Evolutionary conservation across 441 rosid genomes (phyloP).

Genomic region (Viola pubescens): DNA sequence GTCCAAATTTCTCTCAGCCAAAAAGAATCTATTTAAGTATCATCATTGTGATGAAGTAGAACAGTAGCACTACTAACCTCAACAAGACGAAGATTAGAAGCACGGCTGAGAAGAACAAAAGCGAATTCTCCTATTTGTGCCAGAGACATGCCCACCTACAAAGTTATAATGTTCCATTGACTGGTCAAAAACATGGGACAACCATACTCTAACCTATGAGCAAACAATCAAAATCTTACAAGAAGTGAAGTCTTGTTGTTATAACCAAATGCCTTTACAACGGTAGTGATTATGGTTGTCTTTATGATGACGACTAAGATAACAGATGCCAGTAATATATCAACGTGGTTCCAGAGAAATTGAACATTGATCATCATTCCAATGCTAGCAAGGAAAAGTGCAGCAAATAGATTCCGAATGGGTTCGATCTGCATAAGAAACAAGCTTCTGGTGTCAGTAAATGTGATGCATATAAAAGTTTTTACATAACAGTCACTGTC

Average conservation of each 20-base stretch:
- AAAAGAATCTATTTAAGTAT: neutral
- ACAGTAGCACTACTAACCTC: conserved; percentile 39
- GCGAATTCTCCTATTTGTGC: conserved; percentile 97
- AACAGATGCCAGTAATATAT: conserved; percentile 83
- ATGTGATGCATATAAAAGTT: neutral
- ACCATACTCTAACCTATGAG: neutral
- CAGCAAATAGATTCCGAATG: conserved; percentile 93
- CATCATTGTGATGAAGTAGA: neutral
- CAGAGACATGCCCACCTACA: conserved; percentile 90
- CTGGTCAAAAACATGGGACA: neutral
- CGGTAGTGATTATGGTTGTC: conserved; percentile 65
- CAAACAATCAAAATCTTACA: conserved; percentile 36
- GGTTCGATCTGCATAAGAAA: conserved; percentile 65
- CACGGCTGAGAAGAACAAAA: conserved; percentile 90
- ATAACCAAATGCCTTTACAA: conserved; percentile 88
- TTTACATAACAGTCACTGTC: no score
- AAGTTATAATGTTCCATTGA: conserved; percentile 1
- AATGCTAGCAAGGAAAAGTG: conserved; percentile 90
- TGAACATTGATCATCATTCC: conserved; percentile 95
- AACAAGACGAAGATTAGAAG: conserved; percentile 89
- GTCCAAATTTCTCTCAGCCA: neutral
- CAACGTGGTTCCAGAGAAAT: conserved; percentile 93
- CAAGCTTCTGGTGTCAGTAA: conserved; percentile 6
- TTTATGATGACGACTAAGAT: conserved; percentile 73
- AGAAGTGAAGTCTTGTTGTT: conserved; percentile 83